phyloP scores from a whole-genome alignment of 495 filamentous ascomycete genomes.

The Penicillium bovifimosum region DNA sequence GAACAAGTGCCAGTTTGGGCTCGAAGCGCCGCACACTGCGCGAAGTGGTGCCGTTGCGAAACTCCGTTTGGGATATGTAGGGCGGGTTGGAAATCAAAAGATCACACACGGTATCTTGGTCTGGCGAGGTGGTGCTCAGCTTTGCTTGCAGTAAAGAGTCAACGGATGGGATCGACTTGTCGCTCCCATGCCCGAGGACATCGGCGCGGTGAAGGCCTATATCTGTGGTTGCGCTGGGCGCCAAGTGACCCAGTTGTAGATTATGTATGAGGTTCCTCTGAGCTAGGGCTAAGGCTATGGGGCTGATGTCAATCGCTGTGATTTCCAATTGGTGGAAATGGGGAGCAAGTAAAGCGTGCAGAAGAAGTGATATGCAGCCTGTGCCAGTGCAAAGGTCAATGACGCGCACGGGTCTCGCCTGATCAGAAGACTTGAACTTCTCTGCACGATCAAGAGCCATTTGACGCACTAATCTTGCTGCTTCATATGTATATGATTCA shows the following conservation, averaged over 20 bases:
- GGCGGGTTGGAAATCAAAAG: conserved; percentile 88
- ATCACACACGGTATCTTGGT: conserved; percentile 40
- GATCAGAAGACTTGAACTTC: not conserved
- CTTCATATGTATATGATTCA: conserved; percentile 57
- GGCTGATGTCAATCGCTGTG: conserved; percentile 38
- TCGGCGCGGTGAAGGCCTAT: conserved; percentile 51
- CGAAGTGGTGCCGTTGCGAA: conserved; percentile 49
- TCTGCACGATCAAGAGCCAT: not conserved
- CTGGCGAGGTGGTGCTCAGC: not conserved
- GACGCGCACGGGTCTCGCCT: conserved; percentile 43
- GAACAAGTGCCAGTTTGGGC: conserved; percentile 73
- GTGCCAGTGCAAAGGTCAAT: conserved; percentile 87
- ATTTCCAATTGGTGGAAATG: conserved; percentile 27
- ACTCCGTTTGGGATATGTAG: conserved; percentile 67
- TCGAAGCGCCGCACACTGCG: conserved; percentile 77
- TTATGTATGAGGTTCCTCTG: conserved; percentile 55
- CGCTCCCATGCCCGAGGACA: conserved; percentile 40
- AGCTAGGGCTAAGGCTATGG: conserved; percentile 56
- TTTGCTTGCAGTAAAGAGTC: conserved; percentile 1
- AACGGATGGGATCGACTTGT: conserved; percentile 4
- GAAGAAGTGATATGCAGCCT: conserved; percentile 80
- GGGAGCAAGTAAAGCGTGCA: conserved; percentile 51
- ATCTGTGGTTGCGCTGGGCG: conserved; percentile 23
- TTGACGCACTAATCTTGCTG: conserved; percentile 44
- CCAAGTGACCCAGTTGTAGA: conserved; percentile 21